Percentiles rank a stretch among this genome's conserved stretches.
Evolutionary conservation across 352 stramenopile species (phyloP).

Genomic region (Pythium volutum): DNA sequence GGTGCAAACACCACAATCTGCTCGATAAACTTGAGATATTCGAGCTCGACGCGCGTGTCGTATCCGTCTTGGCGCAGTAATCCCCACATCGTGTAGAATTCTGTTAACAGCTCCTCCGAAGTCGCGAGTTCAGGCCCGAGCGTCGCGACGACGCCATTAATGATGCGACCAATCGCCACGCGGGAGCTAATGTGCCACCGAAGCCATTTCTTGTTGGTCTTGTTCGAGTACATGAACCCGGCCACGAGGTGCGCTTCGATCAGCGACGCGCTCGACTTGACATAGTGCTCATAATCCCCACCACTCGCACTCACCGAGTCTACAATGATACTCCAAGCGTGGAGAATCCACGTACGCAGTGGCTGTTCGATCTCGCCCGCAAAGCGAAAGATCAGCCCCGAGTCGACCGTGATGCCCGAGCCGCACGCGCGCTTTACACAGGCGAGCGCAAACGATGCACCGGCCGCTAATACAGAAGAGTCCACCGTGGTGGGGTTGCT

Average conservation of each 20-base stretch:
- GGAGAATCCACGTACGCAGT: slow-evolving; percentile 79
- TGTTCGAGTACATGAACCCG: slow-evolving; percentile 68
- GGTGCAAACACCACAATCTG: slow-evolving; percentile 83
- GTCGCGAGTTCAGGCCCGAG: slow-evolving; percentile 30
- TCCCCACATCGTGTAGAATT: slow-evolving; percentile 72
- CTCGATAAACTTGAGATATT: slow-evolving; percentile 80
- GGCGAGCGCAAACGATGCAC: slow-evolving; percentile 69
- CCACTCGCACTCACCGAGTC: slow-evolving; percentile 72
- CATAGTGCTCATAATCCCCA: slow-evolving; percentile 81
- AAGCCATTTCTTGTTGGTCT: slow-evolving; percentile 33
- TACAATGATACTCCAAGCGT: slow-evolving; percentile 82
- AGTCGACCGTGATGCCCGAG: slow-evolving; percentile 73
- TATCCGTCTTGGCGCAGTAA: slow-evolving; percentile 60
- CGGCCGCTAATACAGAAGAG: slow-evolving; percentile 49
- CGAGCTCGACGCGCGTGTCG: slow-evolving; percentile 68
- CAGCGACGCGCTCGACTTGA: slow-evolving; percentile 66
- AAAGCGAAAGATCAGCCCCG: slow-evolving; percentile 69
- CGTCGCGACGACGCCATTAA: slow-evolving; percentile 39
- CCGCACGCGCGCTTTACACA: slow-evolving; percentile 80
- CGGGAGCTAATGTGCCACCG: slow-evolving; percentile 26
- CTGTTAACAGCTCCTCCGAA: slow-evolving; percentile 18
- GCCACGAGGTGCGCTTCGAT: slow-evolving; percentile 73
- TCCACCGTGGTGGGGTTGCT: slow-evolving; percentile 27
- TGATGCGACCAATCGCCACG: slow-evolving; percentile 33
- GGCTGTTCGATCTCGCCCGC: slow-evolving; percentile 65